Percentiles rank a stretch among this genome's conserved stretches.
These are phyloP conservation scores for Chaetomium cochliodes DNA, from an alignment of 495 filamentous ascomycete species.

Conservation along the genomic window DNA sequence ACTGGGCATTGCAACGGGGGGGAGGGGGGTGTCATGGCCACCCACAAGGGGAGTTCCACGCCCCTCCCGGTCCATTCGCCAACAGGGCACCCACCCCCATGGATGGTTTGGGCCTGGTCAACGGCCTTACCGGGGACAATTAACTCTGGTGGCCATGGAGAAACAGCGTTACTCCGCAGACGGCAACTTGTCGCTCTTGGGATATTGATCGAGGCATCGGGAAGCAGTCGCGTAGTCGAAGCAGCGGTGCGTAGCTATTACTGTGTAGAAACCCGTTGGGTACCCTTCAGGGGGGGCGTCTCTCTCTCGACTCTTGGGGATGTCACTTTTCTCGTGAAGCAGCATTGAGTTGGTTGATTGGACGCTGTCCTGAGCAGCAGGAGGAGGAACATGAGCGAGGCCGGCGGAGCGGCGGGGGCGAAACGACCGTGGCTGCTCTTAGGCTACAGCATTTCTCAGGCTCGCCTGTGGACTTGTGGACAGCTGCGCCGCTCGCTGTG, in stretches of 20 bases:
- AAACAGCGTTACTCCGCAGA: not conserved
- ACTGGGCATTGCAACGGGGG: slow-evolving; percentile 14
- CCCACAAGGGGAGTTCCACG: slow-evolving; percentile 11
- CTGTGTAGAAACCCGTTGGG: not conserved
- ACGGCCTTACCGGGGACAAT: slow-evolving; percentile 30
- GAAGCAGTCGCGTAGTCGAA: not conserved
- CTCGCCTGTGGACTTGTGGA: slow-evolving; percentile 19
- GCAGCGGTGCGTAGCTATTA: not conserved
- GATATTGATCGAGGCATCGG: not conserved
- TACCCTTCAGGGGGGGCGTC: not conserved
- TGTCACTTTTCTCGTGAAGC: not conserved
- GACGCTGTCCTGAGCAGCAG: not conserved
- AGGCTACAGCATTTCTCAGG: slow-evolving; percentile 35
- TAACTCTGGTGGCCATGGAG: not conserved
- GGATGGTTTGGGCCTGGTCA: slow-evolving; percentile 22
- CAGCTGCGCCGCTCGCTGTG: slow-evolving; percentile 32
- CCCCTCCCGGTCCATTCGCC: slow-evolving; percentile 12
- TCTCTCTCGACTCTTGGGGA: not conserved
- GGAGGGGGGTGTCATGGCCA: slow-evolving; percentile 1
- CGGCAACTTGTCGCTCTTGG: not conserved
- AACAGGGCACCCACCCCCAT: not conserved
- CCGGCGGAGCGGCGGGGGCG: slow-evolving; percentile 25
- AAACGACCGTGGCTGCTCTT: slow-evolving; percentile 24
- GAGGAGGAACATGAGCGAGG: slow-evolving; percentile 19
- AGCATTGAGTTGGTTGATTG: not conserved